Base-by-base conservation (phyloP, 768 basidiomycete genomes). In the Postia placenta region DNA sequence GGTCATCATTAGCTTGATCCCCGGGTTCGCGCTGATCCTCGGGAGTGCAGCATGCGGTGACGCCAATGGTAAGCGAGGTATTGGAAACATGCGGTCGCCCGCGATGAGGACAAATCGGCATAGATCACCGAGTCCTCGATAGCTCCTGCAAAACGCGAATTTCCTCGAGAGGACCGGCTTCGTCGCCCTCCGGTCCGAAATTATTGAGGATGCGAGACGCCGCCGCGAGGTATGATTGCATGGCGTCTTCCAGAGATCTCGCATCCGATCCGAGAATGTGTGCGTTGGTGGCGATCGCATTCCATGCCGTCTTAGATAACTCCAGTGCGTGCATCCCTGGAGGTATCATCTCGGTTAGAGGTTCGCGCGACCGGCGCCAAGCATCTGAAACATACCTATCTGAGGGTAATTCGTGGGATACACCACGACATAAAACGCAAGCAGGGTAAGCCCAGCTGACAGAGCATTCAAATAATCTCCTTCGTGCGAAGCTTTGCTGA, bases 391-490 rank as follows among this genome's bases (percentile, higher is more conserved):
- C 75, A 54, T 47, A 87, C 89, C 89, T 22, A 83, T 87, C 55
- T 89, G 85, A n/a, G 88, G 89, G 63, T 88, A 89, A 58, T 85
- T 83, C 2, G 65, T 67, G 1, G 89, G 87, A 57, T 92, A 92
- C 40, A 90, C 69, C 45, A 85, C 59, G 11, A 75, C 58, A 62
- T 91, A 92, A 5, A 87, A 65, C 1, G 81, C 81, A 17, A 88
- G 67, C 12, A 89, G 66, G 1, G 76, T 74, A 30, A 72, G 57
- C 12, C 89, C 87, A 11, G 68, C 63, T 26, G 71, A 59, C 19
- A 83, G 58, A 0, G 87, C 87, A 12, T 64, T 52, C 11, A 67
- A 64, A 55, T 77, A 80, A 4, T 70, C 66, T 1, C 80, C 80
- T 50, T 85, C 81, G 56, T 91, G 87, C 4, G 86, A 85, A n/a